Percentiles rank a stretch among this genome's conserved stretches.
phyloP scores from a whole-genome alignment of 1,284 basidiomycete genomes.

The Sanghuangporus weigelae region DNA sequence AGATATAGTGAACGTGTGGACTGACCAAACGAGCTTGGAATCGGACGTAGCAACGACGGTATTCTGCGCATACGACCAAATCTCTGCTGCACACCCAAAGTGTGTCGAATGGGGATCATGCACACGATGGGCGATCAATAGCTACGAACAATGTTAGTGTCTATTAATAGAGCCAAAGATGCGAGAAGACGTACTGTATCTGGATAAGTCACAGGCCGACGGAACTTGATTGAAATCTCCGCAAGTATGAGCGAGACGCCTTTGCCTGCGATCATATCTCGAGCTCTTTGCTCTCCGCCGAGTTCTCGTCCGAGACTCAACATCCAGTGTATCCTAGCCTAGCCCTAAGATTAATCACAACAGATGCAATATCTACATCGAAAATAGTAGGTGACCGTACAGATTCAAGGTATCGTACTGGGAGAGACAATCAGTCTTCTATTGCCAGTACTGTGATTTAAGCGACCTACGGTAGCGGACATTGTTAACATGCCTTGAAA shows the following conservation, averaged over 20 bases:
- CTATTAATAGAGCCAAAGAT: neutral
- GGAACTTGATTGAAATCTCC: constrained; percentile 59
- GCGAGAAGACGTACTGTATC: constrained; percentile 48
- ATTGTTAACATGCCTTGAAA: constrained; percentile 68
- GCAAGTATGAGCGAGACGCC: constrained; percentile 70
- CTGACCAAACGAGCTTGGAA: constrained; percentile 58
- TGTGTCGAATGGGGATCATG: constrained; percentile 26
- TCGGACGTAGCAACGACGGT: constrained; percentile 58
- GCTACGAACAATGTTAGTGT: constrained; percentile 28
- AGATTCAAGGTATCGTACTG: constrained; percentile 44
- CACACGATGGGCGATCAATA: constrained; percentile 54
- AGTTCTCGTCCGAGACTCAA: constrained; percentile 47
- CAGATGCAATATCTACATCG: neutral
- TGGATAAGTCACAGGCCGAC: constrained; percentile 62
- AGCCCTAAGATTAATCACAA: constrained; percentile 8
- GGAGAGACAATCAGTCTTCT: neutral
- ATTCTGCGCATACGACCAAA: constrained; percentile 59
- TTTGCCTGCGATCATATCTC: constrained; percentile 51
- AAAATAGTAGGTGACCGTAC: constrained; percentile 30
- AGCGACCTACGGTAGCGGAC: constrained; percentile 63
- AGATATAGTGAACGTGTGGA: neutral
- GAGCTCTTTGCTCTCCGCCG: constrained; percentile 49
- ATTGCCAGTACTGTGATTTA: neutral
- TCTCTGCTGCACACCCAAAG: constrained; percentile 46
- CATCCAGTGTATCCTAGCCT: constrained; percentile 66